phyloP scores from a whole-genome alignment of 1,139 yeast genomes.

The Kodamaea fungicola region DNA sequence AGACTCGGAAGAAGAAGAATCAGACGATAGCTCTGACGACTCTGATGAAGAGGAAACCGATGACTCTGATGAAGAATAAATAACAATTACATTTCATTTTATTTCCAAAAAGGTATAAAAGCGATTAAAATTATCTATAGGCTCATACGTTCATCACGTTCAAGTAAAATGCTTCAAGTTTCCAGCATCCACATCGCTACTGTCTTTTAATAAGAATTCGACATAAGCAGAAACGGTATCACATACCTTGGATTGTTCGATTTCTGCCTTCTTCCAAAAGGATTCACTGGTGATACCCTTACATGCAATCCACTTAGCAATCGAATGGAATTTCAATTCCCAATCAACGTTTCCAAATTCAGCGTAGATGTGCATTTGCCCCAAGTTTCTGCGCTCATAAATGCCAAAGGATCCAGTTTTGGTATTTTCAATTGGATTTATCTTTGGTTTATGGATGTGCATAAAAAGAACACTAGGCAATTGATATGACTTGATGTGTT shows the following conservation, averaged over 20 bases:
- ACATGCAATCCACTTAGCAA: conserved; percentile 36
- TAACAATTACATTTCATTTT: too few relatives aligned
- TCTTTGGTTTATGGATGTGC: conserved; percentile 43
- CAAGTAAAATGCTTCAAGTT: conserved; percentile 7
- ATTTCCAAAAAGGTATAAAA: too few relatives aligned
- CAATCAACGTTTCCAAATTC: conserved; percentile 24
- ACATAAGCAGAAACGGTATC: conserved; percentile 22
- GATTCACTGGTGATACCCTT: conserved; percentile 21
- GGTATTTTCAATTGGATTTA: conserved; percentile 28
- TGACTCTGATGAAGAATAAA: too few relatives aligned
- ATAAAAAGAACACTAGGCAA: conserved; percentile 31
- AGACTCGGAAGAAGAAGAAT: conserved; percentile 5
- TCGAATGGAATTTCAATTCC: conserved; percentile 35
- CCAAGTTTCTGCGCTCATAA: conserved; percentile 22
- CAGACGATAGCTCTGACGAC: conserved; percentile 6
- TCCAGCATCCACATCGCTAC: conserved; percentile 13
- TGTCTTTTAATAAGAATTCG: conserved; percentile 23
- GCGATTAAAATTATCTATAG: too few relatives aligned
- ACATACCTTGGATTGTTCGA: conserved; percentile 24
- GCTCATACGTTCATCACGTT: too few relatives aligned
- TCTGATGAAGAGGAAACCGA: conserved; percentile 4
- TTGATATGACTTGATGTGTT: conserved; percentile 9
- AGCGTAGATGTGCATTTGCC: conserved; percentile 14
- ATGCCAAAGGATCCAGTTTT: conserved; percentile 16
- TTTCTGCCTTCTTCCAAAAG: conserved; percentile 23